Percentiles rank a stretch among this genome's conserved stretches.
These are phyloP conservation scores for Colletotrichum nymphaeae DNA, from an alignment of 2,329 filamentous ascomycete species.

Conservation along the genomic window DNA sequence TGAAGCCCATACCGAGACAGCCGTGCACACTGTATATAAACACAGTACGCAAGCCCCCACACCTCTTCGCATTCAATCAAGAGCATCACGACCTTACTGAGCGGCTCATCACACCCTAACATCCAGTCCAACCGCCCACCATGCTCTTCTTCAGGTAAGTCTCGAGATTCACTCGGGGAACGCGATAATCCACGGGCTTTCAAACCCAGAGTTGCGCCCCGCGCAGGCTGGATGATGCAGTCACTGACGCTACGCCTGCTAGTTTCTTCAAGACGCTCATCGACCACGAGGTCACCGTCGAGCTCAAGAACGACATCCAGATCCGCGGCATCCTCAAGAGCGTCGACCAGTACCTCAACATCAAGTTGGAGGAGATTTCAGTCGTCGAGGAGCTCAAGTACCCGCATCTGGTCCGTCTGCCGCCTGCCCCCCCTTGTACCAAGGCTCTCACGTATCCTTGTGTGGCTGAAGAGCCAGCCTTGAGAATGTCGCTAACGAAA, in stretches of 20 bases:
- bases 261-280: constrained; percentile 99
- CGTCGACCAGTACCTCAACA: constrained; percentile 98
- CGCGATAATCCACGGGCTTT: neutral
- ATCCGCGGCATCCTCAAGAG: constrained; percentile 96
- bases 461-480: neutral
- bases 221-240: neutral
- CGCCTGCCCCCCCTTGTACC: neutral
- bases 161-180: neutral
- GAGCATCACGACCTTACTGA: constrained; percentile 26
- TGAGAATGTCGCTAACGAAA: neutral
- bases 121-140: constrained; percentile 38
- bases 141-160: constrained; percentile 60
- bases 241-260: constrained; percentile 14
- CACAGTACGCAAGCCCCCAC: constrained; percentile 13
- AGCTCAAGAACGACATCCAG: constrained; percentile 99
- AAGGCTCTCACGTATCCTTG: neutral
- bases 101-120: constrained; percentile 22
- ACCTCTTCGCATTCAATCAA: constrained; percentile 17
- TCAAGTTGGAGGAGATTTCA: constrained; percentile 95
- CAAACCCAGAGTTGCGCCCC: neutral
- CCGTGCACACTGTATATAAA: neutral
- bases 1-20: neutral
- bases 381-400: constrained; percentile 95
- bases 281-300: constrained; percentile 95
- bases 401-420: constrained; percentile 79